Evolutionary conservation across 345 rosid species (phyloP), one percentile per base, ranked within the genome.

Genomic region (Gossypium turneri): DNA sequence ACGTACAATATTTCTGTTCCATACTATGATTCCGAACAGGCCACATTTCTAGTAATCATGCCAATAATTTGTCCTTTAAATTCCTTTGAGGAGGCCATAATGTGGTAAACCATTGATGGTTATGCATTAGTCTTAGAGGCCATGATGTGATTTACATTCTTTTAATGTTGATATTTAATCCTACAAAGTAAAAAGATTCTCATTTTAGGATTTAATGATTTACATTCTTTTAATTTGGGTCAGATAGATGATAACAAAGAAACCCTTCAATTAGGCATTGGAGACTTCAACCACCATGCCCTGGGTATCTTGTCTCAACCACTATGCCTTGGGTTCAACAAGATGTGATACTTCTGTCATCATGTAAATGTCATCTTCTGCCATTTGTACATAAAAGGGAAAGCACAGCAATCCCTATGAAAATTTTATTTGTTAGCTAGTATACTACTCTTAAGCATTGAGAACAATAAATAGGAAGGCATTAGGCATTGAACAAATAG

Each of bases 381-480:
- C 25, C 41, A 8, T 50, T 50, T 68, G 43, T 62, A 7, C 69
- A 41, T 41, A 11, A 19, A 41, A 64, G 43, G 69, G 69, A 64
- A 41, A 38, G 48, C 68, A 10, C 69, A 1, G 38, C 55, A 67
- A 47, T 48, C 41, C 43, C 72, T 48, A 67, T 47, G 72, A 67
- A 17, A 44, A 44, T 45, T 66, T 45, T 45, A 19, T 19, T 66
- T 11, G 9, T 66, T 20, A 41, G 53, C n/a, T 65, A 65, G 12
- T 12, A 45, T 52, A 20, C 12, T 45, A 45, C n/a, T 25, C 34
- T 34, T 60, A 60, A 41, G 17, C 64, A 13, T 60, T 13, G 41
- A 60, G 41, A 60, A 29, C 41, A 60, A 60, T 60, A 27, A 60
- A 60, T 60, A 4, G 1, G 38, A 60, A 11, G 41, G 41, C 43